phyloP scores from a whole-genome alignment of 805 yeast genomes.

The Isabelozyma gotoi region DNA sequence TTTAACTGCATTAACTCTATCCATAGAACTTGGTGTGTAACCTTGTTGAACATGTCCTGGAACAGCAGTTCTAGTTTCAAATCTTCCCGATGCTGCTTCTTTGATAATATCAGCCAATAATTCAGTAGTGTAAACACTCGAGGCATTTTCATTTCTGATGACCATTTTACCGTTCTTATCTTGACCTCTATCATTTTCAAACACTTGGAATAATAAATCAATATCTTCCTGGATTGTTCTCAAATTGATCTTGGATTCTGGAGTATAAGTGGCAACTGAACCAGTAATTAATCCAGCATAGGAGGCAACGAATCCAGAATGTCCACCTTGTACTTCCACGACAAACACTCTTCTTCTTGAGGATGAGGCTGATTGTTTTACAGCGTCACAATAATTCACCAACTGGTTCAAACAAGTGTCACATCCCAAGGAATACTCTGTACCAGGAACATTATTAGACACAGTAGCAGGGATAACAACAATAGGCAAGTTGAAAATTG shows the following conservation, averaged over 20 bases:
- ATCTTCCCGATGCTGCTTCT: conserved; percentile 61
- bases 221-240: conserved; percentile 66
- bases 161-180: conserved; percentile 69
- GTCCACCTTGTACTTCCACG: conserved; percentile 84
- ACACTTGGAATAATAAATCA: conserved; percentile 56
- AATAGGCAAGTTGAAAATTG: conserved; percentile 76
- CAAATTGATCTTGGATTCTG: conserved; percentile 66
- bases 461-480: conserved; percentile 77
- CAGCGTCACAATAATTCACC: conserved; percentile 74
- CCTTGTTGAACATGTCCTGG: conserved; percentile 92
- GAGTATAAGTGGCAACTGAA: conserved; percentile 73
- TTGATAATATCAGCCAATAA: conserved; percentile 69
- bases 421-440: conserved; percentile 73
- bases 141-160: conserved; percentile 65
- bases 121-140: conserved; percentile 65
- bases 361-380: conserved; percentile 76
- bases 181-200: conserved; percentile 62
- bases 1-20: conserved; percentile 72
- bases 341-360: conserved; percentile 77
- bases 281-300: conserved; percentile 69
- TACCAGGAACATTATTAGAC: conserved; percentile 80
- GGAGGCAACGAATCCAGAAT: conserved; percentile 77
- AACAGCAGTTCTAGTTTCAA: conserved; percentile 75
- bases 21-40: conserved; percentile 73
- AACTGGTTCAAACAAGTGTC: conserved; percentile 74